Base-by-base conservation (phyloP, 768 basidiomycete species). In the Collybia mongolica region DNA sequence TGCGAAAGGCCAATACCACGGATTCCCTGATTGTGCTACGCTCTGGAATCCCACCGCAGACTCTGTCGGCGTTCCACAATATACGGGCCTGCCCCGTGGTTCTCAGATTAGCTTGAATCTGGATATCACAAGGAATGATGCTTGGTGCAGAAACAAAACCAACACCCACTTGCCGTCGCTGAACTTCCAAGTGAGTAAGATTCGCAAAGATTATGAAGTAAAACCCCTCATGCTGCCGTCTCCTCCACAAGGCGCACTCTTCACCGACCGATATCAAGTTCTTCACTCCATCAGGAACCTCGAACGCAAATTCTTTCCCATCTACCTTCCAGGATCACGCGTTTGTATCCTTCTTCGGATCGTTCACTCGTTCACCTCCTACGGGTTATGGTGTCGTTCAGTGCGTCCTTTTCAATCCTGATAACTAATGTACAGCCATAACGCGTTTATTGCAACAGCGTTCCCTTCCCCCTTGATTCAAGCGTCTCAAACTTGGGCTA, bases 181-280 rank as follows among this genome's bases (percentile, higher is more conserved):
- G 36, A 68, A 62, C 46, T 74, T 77, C 61, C 73, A 75, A 60
- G 74, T 73, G 23, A 15, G 58, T 22, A 4, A 28, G 9, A 9
- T 39, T 44, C 20, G 20, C 26, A 15, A 39, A 29, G 8, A 26
- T 4, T 18, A 26, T 26, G 24, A 12, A 20, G 15, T 18, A 17
- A n/a, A 14, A 14, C n/a, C 20, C 15, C 14, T 22, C 6, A 6
- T 8, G 7, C 11, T 9, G 3, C 11, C 11, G 39, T 20, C 5
- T 32, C 26, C 29, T 39, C 43, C 43, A 48, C 14, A n/a, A 77
- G 74, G 72, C 75, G 0, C 76, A 77, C 55, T 75, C 73, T 14
- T 74, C 72, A 2, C 76, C 76, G 0, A 64, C 76, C 9, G 76
- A 76, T 54, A 69, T 76, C 61, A 76, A 75, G 49, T 72, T 75